Evolutionary conservation across 306 rosid genomes (phyloP).

Genomic region (Rubus idaeus): DNA sequence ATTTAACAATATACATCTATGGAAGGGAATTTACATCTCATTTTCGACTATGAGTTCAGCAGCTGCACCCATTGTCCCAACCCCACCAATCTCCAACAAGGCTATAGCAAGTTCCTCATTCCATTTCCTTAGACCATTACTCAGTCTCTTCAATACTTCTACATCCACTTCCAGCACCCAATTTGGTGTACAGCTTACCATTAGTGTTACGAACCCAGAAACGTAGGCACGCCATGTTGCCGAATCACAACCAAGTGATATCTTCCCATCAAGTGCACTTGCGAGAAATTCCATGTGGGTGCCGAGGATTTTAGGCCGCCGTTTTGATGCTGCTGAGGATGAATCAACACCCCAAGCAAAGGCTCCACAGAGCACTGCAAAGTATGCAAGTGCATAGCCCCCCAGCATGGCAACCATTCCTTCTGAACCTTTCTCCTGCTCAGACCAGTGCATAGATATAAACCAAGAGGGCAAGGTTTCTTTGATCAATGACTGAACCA

Average conservation of each 20-base stretch:
- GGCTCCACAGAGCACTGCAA: slow-evolving; percentile 75
- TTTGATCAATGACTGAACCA: slow-evolving; percentile 76
- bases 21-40: slow-evolving; percentile 33
- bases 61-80: slow-evolving; percentile 80
- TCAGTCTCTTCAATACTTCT: slow-evolving; percentile 69
- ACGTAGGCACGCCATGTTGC: slow-evolving; percentile 93
- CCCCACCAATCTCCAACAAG: slow-evolving; percentile 69
- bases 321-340: slow-evolving; percentile 70
- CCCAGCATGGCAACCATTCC: slow-evolving; percentile 84
- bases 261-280: slow-evolving; percentile 87
- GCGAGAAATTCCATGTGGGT: slow-evolving; percentile 92
- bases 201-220: slow-evolving; percentile 74
- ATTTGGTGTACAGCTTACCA: slow-evolving; percentile 76
- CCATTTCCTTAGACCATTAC: slow-evolving; percentile 78
- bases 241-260: slow-evolving; percentile 82
- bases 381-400: slow-evolving; percentile 88
- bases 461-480: slow-evolving; percentile 97
- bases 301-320: slow-evolving; percentile 75
- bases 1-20: slow-evolving; percentile 4
- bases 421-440: slow-evolving; percentile 52
- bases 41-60: slow-evolving; percentile 76
- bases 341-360: slow-evolving; percentile 95
- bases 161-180: slow-evolving; percentile 91
- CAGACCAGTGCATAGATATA: slow-evolving; percentile 68
- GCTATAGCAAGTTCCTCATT: slow-evolving; percentile 88